Conservation (phyloP, 2,329 filamentous ascomycete genomes). For the Geosmithia morbida region DNA sequence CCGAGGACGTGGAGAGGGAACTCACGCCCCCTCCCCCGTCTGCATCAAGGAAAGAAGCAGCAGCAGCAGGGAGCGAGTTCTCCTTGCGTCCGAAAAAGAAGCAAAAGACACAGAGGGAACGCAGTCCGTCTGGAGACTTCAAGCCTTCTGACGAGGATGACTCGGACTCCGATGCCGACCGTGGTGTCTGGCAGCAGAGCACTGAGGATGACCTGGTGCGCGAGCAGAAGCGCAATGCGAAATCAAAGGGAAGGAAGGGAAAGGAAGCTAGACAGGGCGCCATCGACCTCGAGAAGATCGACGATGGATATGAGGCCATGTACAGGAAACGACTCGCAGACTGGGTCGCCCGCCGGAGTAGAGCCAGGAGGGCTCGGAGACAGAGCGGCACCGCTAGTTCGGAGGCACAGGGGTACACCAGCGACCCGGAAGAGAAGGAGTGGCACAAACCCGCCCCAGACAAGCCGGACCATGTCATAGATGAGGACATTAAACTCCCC, state of each 20-base stretch:
- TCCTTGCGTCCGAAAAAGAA: constrained; percentile 45
- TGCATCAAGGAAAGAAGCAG: constrained; percentile 2
- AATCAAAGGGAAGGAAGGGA: constrained; percentile 18
- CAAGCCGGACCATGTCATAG: constrained; percentile 59
- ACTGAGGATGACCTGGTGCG: constrained; percentile 23
- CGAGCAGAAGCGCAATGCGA: constrained; percentile 24
- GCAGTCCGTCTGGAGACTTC: constrained; percentile 32
- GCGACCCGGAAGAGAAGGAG: constrained; percentile 38
- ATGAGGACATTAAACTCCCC: constrained; percentile 65
- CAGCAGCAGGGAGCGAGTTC: constrained; percentile 34
- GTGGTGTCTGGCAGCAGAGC: constrained; percentile 21
- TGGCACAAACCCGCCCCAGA: constrained; percentile 83
- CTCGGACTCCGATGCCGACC: constrained; percentile 17
- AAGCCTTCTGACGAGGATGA: constrained; percentile 11
- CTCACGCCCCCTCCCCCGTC: background rate
- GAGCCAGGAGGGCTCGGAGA: constrained; percentile 23
- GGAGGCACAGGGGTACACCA: constrained; percentile 19
- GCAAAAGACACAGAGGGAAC: constrained; percentile 17
- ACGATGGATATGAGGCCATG: constrained; percentile 76
- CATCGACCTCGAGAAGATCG: constrained; percentile 45
- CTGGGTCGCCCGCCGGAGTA: constrained; percentile 49
- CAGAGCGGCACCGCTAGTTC: constrained; percentile 18
- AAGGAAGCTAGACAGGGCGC: constrained; percentile 19
- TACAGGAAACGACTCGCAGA: constrained; percentile 62
- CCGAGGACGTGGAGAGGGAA: constrained; percentile 15